phyloP scores from a whole-genome alignment of 345 rosid genomes.

The Sapria himalayana region DNA sequence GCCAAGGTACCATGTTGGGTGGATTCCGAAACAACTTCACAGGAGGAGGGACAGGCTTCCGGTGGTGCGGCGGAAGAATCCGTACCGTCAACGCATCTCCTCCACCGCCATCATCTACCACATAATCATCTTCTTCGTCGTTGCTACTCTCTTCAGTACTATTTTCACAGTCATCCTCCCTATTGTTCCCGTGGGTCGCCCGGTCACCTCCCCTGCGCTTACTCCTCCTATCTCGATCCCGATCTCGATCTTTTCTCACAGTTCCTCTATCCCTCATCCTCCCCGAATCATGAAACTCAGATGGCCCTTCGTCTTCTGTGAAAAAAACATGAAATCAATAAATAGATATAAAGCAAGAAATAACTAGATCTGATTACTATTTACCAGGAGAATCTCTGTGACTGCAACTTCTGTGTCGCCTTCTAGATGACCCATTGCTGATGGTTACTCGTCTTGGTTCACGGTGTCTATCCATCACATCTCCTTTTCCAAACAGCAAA shows the following conservation, averaged over 20 bases:
- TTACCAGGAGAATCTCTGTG: constrained; percentile 85
- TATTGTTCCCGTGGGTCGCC: constrained; percentile 37
- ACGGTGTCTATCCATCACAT: constrained; percentile 70
- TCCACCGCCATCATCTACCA: constrained; percentile 29
- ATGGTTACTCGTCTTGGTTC: constrained; percentile 55
- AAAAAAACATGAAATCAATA: neutral
- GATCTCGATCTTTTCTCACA: constrained; percentile 55
- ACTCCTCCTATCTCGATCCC: constrained; percentile 47
- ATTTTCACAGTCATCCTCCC: constrained; percentile 63
- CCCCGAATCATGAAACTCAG: constrained; percentile 57
- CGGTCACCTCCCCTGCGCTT: constrained; percentile 75
- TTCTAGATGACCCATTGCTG: constrained; percentile 48
- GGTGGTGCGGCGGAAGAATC: constrained; percentile 52
- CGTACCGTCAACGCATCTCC: constrained; percentile 28
- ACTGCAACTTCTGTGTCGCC: constrained; percentile 55
- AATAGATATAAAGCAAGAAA: neutral
- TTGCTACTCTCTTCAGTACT: constrained; percentile 85
- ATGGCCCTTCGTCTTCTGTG: constrained; percentile 61
- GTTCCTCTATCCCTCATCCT: constrained; percentile 62
- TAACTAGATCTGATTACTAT: constrained; percentile 22
- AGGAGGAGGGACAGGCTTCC: constrained; percentile 48
- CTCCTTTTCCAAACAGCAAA: neutral
- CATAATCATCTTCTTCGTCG: constrained; percentile 82
- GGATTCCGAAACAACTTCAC: constrained; percentile 35
- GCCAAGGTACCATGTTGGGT: constrained; percentile 27